These are phyloP conservation scores for Trichoderma lentiforme DNA, from an alignment of 2,329 filamentous ascomycete species.

Conservation along the genomic window DNA sequence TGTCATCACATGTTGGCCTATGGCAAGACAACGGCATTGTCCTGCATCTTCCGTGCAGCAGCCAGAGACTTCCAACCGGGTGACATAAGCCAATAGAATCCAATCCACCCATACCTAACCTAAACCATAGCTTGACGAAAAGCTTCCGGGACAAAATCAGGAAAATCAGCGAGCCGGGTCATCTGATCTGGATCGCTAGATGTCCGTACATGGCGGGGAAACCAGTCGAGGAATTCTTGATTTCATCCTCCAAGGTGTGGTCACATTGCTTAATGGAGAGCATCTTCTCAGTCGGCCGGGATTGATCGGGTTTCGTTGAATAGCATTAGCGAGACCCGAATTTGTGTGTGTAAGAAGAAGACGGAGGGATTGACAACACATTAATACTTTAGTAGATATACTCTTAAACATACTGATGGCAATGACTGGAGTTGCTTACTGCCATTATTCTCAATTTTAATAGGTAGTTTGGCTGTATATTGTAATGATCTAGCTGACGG, in stretches of 20 bases:
- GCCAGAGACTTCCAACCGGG: neutral
- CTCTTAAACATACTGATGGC: neutral
- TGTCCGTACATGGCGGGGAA: neutral
- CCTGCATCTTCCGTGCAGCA: constrained; percentile 10
- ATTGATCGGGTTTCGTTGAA: neutral
- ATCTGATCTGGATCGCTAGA: neutral
- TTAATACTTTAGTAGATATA: neutral
- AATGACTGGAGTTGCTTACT: neutral
- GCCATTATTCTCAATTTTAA: neutral
- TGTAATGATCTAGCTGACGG: neutral
- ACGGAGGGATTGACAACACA: neutral
- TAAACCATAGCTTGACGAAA: neutral
- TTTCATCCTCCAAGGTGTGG: neutral
- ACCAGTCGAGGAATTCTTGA: neutral
- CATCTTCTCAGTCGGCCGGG: neutral
- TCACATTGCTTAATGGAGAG: neutral
- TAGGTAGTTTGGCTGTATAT: neutral
- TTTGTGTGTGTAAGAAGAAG: neutral
- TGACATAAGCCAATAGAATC: neutral
- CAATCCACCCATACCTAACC: neutral
- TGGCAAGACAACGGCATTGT: neutral
- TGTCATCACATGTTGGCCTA: constrained; percentile 17
- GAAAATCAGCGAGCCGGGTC: neutral
- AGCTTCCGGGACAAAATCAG: neutral
- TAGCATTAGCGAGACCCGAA: neutral